Evolutionary conservation across 106 monocot species (phyloP), one percentile per base, ranked within the genome.

Genomic region (Acorus gramineus): DNA sequence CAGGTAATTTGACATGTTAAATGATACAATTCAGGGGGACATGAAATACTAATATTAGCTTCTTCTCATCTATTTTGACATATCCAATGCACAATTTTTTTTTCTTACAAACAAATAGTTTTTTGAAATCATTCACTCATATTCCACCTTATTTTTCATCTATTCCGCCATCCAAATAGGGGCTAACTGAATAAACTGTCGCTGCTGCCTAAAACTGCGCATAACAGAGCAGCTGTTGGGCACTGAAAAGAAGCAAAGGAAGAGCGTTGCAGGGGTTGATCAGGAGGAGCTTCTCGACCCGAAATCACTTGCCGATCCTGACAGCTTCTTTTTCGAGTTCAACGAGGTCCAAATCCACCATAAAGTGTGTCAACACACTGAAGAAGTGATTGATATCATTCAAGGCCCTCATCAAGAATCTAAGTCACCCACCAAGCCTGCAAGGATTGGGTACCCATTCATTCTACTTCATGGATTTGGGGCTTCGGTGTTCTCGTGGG

Each of bases 401-500:
- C 28, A 28, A 28, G 28, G 28, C 28, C 28, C 28, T 28, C 28
- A 28, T 28, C 28, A 28, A 28, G 28, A 28, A 28, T 28, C 28
- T 28, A n/a, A 7, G 4, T 9, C 50, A 45, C 53, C 46, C 0
- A 48, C 14, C 11, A 69, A 6, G 6, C 4, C 9, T 14, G 47
- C 4, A 5, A 71, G 49, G 42, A n/a, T 74, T 10, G 81, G 78
- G 4, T 47, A 88, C 13, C 94, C 94, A 11, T 78, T 80, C 51
- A 63, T 94, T 42, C 66, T 94, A 43, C 59, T 94, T 12, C 94
- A 94, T 64, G 94, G 89, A 6, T 94, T 94, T 58, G 89, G 86
- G 7, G 86, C 94, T 3, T 94, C 94, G 0, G 74, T 84, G 4
- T 94, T 84, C 73, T 94, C 94, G 7, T 94, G 94, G 94, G 56